Conservation (phyloP, 2,329 filamentous ascomycete species). For the Septoria linicola region DNA sequence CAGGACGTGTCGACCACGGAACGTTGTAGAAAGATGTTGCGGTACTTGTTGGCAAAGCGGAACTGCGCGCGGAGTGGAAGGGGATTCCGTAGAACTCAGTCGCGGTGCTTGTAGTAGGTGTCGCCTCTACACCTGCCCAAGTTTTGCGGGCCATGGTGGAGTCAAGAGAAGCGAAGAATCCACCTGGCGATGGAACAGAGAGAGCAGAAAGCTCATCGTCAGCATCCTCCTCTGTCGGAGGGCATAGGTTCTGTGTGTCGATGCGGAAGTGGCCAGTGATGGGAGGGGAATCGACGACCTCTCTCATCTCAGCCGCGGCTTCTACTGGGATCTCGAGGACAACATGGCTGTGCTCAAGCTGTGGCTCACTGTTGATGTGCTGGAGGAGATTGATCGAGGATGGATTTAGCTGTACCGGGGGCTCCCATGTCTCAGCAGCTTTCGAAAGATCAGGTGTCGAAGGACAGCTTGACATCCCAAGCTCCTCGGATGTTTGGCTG, state of each 20-base stretch:
- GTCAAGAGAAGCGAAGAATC: slow-evolving; percentile 85
- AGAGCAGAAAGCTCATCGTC: slow-evolving; percentile 64
- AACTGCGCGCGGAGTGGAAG: slow-evolving; percentile 56
- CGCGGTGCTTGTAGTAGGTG: slow-evolving; percentile 84
- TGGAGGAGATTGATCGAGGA: slow-evolving; percentile 78
- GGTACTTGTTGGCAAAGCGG: slow-evolving; percentile 73
- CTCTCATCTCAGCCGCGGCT: slow-evolving; percentile 55
- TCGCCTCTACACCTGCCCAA: slow-evolving; percentile 65
- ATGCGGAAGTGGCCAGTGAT: slow-evolving; percentile 47
- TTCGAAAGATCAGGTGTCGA: slow-evolving; percentile 72
- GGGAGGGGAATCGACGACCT: slow-evolving; percentile 52
- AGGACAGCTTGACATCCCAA: slow-evolving; percentile 78
- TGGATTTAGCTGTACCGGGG: slow-evolving; percentile 63
- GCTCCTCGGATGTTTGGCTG: slow-evolving; percentile 82
- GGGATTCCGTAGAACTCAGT: slow-evolving; percentile 87
- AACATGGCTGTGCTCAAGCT: slow-evolving; percentile 34
- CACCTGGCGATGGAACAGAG: slow-evolving; percentile 86
- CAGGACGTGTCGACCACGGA: slow-evolving; percentile 59
- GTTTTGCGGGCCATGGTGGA: slow-evolving; percentile 69
- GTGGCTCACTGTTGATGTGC: slow-evolving; percentile 60
- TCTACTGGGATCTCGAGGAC: slow-evolving; percentile 51
- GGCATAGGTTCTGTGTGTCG: slow-evolving; percentile 31
- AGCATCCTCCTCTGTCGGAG: slow-evolving; percentile 54
- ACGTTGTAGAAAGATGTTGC: slow-evolving; percentile 87
- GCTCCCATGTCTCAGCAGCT: slow-evolving; percentile 63